Evolutionary conservation across 345 rosid genomes (phyloP), one percentile per base, ranked within the genome.

Genomic region (Lumnitzera littorea): DNA sequence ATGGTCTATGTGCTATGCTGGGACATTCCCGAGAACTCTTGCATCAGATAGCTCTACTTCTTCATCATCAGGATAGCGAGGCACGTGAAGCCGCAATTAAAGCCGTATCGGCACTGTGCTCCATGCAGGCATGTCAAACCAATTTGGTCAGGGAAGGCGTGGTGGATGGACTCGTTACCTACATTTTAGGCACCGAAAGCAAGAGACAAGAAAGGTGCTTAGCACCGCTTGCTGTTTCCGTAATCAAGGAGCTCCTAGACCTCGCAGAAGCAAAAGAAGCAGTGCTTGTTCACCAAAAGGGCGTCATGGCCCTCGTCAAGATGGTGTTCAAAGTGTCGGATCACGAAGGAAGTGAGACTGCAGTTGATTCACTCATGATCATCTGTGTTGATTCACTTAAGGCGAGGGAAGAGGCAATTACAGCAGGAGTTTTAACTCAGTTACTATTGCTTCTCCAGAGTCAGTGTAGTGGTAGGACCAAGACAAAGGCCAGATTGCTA

Each of bases 241-340:
- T 67, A 46, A 24, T 85, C 16, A 86, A 85, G 71, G 62, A 67
- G 56, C 72, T 82, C 24, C 29, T 80, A 11, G 69, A 25, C 15
- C 8, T 63, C 15, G 80, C 64, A 24, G 71, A 60, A 27, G 80
- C 71, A 2, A 82, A 68, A 67, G 67, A 70, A 58, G 79, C 56
- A 0, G 43, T 82, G 31, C 72, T 78, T 17, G 66, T 58, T 11
- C 50, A 73, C 17, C 76, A 80, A 0, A 49, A 63, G 17, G 86
- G 84, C 11, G 48, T 82, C 2, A 47, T 61, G 3, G 70, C 72
- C 31, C 48, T 85, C 15, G 76, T 80, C 15, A 76, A 72, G 76
- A 80, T 78, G 87, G 83, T 82, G 2, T 85, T 85, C 61, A 75
- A 79, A 68, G 88, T 83, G 12, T 80, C 84, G 1, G 82, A 78